Evolutionary conservation across 2,329 filamentous ascomycete genomes (phyloP).

Genomic region (Diplodia scrobiculata): DNA sequence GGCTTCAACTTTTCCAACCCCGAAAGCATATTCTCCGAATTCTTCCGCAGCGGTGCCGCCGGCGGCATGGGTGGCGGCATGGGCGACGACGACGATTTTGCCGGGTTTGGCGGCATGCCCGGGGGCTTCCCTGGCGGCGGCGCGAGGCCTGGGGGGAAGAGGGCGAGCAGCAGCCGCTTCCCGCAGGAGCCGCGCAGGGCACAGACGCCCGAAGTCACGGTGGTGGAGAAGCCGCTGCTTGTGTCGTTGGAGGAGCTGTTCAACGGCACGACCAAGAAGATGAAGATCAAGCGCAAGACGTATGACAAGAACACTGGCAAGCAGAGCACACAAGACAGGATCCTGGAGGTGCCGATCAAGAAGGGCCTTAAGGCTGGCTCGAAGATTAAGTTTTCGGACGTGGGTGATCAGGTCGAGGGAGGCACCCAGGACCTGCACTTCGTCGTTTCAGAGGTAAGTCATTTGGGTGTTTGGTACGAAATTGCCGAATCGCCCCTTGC

Average conservation of each 20-base stretch:
- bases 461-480: no score
- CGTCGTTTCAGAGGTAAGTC: conserved; percentile 83
- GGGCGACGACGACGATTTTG: conserved; percentile 53
- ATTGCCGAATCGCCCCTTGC: conserved; percentile 31
- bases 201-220: conserved; percentile 80
- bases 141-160: conserved; percentile 43
- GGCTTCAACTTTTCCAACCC: conserved; percentile 84
- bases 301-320: conserved; percentile 81
- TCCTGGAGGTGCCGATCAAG: conserved; percentile 94
- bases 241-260: conserved; percentile 87
- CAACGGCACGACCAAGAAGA: conserved; percentile 87
- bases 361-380: conserved; percentile 92
- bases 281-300: conserved; percentile 96
- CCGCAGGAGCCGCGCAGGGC: conserved; percentile 44
- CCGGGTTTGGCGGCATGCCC: conserved; percentile 45
- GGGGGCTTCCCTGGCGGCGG: conserved; percentile 39
- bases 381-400: conserved; percentile 96
- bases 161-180: conserved; percentile 40
- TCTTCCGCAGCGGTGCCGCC: conserved; percentile 64
- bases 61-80: conserved; percentile 47
- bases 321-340: conserved; percentile 81
- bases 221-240: conserved; percentile 80
- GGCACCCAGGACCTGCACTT: conserved; percentile 95
- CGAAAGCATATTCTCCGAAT: conserved; percentile 81
- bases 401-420: conserved; percentile 97